These are phyloP conservation scores for Brettanomyces sp. DNA, from an alignment of 805 yeast genomes.

Conservation along the genomic window DNA sequence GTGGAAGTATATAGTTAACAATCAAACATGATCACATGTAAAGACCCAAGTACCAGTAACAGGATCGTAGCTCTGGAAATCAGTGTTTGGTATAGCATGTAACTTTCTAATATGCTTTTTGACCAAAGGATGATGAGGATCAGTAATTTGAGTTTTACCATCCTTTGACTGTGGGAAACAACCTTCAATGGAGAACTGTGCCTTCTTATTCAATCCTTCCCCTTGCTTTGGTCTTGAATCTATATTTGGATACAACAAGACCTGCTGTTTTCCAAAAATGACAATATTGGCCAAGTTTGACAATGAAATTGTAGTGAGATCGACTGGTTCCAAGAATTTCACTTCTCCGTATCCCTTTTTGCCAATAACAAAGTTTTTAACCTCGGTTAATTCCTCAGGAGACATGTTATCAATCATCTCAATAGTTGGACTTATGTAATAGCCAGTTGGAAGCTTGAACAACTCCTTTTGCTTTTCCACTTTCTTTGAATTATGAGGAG, in stretches of 20 bases:
- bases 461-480: neutral
- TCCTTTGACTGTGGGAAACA: slow-evolving; percentile 75
- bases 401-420: slow-evolving; percentile 52
- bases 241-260: slow-evolving; percentile 67
- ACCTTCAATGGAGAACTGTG: slow-evolving; percentile 62
- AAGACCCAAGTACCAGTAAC: slow-evolving; percentile 67
- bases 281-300: slow-evolving; percentile 61
- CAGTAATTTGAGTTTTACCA: slow-evolving; percentile 64
- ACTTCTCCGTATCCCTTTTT: slow-evolving; percentile 69
- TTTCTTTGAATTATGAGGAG: too few relatives aligned
- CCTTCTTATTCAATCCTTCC: slow-evolving; percentile 75
- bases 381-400: slow-evolving; percentile 52
- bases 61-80: slow-evolving; percentile 71
- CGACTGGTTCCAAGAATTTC: slow-evolving; percentile 74
- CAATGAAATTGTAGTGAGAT: slow-evolving; percentile 59
- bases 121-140: slow-evolving; percentile 65
- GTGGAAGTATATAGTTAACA: too few relatives aligned
- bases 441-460: slow-evolving; percentile 44
- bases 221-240: slow-evolving; percentile 53
- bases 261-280: slow-evolving; percentile 47
- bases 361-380: slow-evolving; percentile 65
- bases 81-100: slow-evolving; percentile 46
- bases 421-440: slow-evolving; percentile 78
- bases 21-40: slow-evolving; percentile 32
- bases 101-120: slow-evolving; percentile 60